Evolutionary conservation across 2,329 filamentous ascomycete genomes (phyloP), one percentile per base, ranked within the genome.

Genomic region (Colletotrichum zoysiae): DNA sequence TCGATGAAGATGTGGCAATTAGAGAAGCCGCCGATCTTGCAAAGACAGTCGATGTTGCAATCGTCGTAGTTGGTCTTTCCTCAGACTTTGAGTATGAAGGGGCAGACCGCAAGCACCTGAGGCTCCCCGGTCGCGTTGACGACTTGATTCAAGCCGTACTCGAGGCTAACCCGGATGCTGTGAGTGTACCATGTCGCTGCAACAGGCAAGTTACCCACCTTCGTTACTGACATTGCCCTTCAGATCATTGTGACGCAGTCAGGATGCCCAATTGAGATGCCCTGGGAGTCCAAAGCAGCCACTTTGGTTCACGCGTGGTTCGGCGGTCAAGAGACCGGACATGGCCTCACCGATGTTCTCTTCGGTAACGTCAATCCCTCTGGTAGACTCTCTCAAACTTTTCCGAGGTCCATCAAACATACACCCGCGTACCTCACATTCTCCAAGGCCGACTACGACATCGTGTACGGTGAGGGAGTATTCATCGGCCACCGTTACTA

Each of bases 401-500:
- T 95, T 82, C 93, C 94, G 1, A 85, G 84, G 64, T 84, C 86
- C 20, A 78, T 92, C 1, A 87, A 92, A 77, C 91, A 95, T 77
- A 94, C 92, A 73, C 93, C 93, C 1, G 89, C 92, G 0, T 95
- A 91, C 81, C 85, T 94, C 76, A 95, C 94, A 83, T 95, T 91
- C 80, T 84, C 86, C 48, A 87, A 87, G 16, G 92, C 95, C 79
- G 89, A 90, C 46, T 89, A 92, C 56, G 87, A 92, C 69, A 90
- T 91, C 0, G 83, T 94, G 1, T 96, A 95, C 78, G 92, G 92
- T 58, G 93, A 96, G 80, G 93, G 94, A 73, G 85, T 96, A 57
- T 95, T 94, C 79, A 86, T 95, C 48, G 93, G 93, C 4, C 96
- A 96, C 82, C 87, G 93, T 30, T 94, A 91, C 83, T 96, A 94